A percentile compares a stretch with the other conserved stretches of the same genome.
These are phyloP conservation scores for Backusella circina DNA, from an alignment of 192 early-diverging fungal genomes.

Conservation along the genomic window DNA sequence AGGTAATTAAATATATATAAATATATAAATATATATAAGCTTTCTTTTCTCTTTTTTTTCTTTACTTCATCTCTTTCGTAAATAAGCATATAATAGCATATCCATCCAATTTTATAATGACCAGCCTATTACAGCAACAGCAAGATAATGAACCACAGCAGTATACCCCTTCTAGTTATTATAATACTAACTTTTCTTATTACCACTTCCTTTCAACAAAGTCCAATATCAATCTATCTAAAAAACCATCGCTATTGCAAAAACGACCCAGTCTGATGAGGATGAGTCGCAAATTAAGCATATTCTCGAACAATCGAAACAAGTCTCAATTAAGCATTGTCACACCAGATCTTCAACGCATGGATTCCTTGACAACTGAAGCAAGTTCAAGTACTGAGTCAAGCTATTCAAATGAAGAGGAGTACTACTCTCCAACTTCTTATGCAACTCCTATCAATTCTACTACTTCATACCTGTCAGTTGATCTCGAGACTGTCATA, in stretches of 20 bases:
- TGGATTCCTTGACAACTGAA: neutral
- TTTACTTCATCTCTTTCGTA: neutral
- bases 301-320: neutral
- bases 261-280: neutral
- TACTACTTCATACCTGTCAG: neutral
- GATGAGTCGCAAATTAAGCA: neutral
- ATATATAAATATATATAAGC: neutral
- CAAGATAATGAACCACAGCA: neutral
- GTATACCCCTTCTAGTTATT: neutral
- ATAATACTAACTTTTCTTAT: neutral
- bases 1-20: neutral
- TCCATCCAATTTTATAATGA: neutral
- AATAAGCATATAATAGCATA: neutral
- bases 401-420: neutral
- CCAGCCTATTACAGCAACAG: neutral
- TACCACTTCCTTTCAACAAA: neutral
- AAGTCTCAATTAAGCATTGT: neutral
- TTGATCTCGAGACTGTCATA: neutral
- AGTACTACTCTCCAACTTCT: neutral
- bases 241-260: neutral
- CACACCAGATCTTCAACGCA: neutral
- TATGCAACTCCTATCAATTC: neutral
- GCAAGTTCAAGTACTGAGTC: neutral
- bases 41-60: neutral
- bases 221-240: neutral